phyloP scores from a whole-genome alignment of 129 eudicot genomes.

The Artemisia tridentata region DNA sequence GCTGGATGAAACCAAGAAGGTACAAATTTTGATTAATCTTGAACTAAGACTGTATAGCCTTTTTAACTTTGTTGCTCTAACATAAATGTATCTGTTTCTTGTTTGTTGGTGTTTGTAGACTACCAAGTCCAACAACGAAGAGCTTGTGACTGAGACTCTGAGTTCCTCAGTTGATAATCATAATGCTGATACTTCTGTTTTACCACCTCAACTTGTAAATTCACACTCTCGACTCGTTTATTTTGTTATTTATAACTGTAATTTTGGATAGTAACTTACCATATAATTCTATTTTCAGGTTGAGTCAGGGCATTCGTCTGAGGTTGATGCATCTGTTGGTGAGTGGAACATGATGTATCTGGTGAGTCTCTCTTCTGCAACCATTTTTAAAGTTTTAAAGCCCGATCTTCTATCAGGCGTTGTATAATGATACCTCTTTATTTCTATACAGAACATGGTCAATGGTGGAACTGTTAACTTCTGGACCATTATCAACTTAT shows the following conservation, averaged over 20 bases:
- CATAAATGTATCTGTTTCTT: neutral
- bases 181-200: conserved; percentile 55
- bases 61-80: neutral
- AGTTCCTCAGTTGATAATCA: conserved; percentile 37
- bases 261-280: too few species aligned
- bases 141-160: conserved; percentile 49
- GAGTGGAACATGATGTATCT: neutral
- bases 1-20: conserved; percentile 17
- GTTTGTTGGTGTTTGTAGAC: conserved; percentile 26
- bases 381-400: neutral
- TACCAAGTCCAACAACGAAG: conserved; percentile 39
- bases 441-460: neutral
- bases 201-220: conserved; percentile 26
- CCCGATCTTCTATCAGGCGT: neutral
- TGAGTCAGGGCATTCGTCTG: neutral
- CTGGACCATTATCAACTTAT: neutral
- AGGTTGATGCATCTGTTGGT: neutral
- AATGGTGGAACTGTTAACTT: neutral
- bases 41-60: neutral
- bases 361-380: neutral
- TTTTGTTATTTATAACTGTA: too few species aligned
- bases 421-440: too few species aligned
- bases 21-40: neutral
- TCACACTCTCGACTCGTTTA: too few species aligned
- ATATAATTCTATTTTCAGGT: neutral